Conservation (phyloP, 331 rosid genomes). For the Saraca asoca region DNA sequence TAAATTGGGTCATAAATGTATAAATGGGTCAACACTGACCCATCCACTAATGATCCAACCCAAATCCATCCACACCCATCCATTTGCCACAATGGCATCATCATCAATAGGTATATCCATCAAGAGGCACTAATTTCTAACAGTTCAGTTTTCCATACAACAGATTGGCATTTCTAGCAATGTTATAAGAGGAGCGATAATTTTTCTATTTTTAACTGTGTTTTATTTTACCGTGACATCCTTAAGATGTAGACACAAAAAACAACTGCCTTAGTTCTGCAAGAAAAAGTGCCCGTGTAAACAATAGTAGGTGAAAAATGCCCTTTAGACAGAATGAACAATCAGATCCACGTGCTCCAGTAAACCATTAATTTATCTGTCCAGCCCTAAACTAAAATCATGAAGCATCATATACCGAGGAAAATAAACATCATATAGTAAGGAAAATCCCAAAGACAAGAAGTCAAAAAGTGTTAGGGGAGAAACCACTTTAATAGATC, state of each 20-base stretch:
- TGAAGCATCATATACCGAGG: too few species aligned
- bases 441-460: too few species aligned
- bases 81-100: too few species aligned
- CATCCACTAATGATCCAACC: too few species aligned
- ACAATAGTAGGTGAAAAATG: background rate
- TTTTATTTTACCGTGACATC: slow-evolving; percentile 21
- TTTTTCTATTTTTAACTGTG: background rate
- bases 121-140: background rate
- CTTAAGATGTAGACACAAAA: slow-evolving; percentile 20
- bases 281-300: background rate
- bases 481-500: background rate
- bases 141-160: too few species aligned
- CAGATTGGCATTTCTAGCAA: too few species aligned
- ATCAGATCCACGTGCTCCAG: too few species aligned
- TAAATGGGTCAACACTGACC: too few species aligned
- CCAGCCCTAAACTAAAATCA: background rate
- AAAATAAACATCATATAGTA: too few species aligned
- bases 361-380: background rate
- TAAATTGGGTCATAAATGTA: too few species aligned
- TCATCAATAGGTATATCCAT: background rate
- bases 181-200: slow-evolving; percentile 2
- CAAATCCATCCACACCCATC: too few species aligned
- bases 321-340: too few species aligned
- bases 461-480: background rate
- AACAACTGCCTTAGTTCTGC: background rate